Conservation (phyloP, 2,329 filamentous ascomycete genomes). For the Xylaria sp. region DNA sequence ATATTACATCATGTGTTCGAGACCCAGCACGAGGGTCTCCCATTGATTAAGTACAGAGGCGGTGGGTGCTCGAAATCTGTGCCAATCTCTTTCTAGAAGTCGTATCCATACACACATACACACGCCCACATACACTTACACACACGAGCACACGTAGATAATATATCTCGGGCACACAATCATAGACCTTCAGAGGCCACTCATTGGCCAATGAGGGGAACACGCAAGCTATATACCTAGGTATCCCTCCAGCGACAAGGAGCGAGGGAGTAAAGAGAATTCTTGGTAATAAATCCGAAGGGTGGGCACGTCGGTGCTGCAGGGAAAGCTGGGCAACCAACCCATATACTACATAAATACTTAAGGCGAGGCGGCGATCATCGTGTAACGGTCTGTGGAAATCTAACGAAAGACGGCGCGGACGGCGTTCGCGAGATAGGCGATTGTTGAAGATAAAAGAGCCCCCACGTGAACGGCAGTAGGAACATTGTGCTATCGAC, state of each 20-base stretch:
- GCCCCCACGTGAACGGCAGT: background rate
- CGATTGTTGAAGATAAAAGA: background rate
- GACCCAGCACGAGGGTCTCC: background rate
- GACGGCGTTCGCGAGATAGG: background rate
- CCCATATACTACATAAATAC: no score
- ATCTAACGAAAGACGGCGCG: background rate
- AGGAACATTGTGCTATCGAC: background rate
- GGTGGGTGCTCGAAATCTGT: background rate
- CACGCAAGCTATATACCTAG: slow-evolving; percentile 12
- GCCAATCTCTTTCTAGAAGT: background rate
- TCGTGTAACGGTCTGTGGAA: background rate
- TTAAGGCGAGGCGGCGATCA: no score
- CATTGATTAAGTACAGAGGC: background rate
- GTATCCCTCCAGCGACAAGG: background rate
- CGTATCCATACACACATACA: background rate
- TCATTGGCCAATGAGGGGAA: background rate
- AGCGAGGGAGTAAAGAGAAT: background rate
- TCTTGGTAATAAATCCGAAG: background rate
- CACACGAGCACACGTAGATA: background rate
- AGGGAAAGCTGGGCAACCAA: slow-evolving; percentile 8
- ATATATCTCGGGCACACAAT: background rate
- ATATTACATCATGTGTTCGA: slow-evolving; percentile 6
- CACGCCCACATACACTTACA: no score
- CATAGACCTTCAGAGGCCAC: background rate
- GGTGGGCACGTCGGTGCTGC: slow-evolving; percentile 2